These are phyloP conservation scores for Leishmania mexicana DNA, from an alignment of 208 protist genomes.

Conservation along the genomic window DNA sequence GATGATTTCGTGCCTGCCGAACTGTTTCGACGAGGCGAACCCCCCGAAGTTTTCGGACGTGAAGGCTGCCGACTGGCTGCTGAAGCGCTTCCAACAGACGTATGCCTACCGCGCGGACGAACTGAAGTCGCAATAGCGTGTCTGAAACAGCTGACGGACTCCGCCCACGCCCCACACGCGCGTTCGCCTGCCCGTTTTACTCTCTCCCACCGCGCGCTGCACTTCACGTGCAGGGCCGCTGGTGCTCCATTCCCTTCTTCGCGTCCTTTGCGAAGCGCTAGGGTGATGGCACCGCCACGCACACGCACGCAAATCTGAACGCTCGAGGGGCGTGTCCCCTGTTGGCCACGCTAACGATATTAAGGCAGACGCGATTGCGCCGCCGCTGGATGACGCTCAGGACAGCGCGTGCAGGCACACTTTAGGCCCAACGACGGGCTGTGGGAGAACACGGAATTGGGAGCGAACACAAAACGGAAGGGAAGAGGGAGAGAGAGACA, in stretches of 20 bases:
- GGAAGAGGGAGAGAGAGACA: not conserved
- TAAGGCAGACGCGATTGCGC: not conserved
- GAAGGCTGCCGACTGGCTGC: constrained; percentile 63
- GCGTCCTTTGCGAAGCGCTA: not conserved
- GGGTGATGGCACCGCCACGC: not conserved
- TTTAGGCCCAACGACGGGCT: not conserved
- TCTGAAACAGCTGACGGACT: not conserved
- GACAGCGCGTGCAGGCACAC: not conserved
- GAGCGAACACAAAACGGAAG: not conserved
- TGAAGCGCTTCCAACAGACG: constrained; percentile 74
- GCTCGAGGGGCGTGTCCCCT: not conserved
- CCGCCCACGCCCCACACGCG: not conserved
- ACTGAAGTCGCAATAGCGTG: not conserved
- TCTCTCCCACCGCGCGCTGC: not conserved
- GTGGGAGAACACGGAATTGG: not conserved
- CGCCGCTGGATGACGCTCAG: not conserved
- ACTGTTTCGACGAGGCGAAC: constrained; percentile 64
- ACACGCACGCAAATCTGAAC: not conserved
- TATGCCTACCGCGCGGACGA: constrained; percentile 50
- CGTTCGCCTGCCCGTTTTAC: not conserved
- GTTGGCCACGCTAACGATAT: not conserved
- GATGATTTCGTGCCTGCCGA: constrained; percentile 59
- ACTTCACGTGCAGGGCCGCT: not conserved
- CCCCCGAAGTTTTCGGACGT: constrained; percentile 63
- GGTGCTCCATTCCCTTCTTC: not conserved